These are phyloP conservation scores for Ceratobasidium sp. DNA, from an alignment of 1,284 basidiomycete genomes.

Conservation along the genomic window DNA sequence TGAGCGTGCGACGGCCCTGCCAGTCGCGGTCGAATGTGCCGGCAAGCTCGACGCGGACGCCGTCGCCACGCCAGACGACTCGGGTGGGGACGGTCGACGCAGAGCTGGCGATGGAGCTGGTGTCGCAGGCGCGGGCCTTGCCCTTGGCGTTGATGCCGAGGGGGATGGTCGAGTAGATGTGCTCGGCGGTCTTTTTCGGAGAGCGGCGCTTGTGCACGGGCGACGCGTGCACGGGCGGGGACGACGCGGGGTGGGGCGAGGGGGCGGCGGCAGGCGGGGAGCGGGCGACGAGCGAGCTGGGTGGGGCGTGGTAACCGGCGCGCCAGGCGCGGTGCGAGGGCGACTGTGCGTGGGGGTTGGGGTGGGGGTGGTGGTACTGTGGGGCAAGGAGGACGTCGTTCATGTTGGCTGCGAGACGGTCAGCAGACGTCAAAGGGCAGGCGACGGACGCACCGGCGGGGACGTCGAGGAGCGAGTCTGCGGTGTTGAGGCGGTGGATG, in stretches of 20 bases:
- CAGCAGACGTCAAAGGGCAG: not conserved
- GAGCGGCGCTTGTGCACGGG: slow-evolving; percentile 27
- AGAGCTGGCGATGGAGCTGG: slow-evolving; percentile 46
- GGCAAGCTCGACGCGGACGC: slow-evolving; percentile 67
- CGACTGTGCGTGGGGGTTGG: slow-evolving; percentile 50
- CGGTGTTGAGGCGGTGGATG: slow-evolving; percentile 49
- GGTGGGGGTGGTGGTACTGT: slow-evolving; percentile 57
- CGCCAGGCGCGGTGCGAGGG: slow-evolving; percentile 27
- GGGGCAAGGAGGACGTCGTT: slow-evolving; percentile 50
- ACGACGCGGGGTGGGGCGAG: slow-evolving; percentile 16
- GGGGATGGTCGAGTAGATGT: slow-evolving; percentile 71
- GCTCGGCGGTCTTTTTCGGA: slow-evolving; percentile 59
- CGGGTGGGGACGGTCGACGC: slow-evolving; percentile 60
- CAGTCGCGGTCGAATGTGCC: slow-evolving; percentile 49
- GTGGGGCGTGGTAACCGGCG: slow-evolving; percentile 24
- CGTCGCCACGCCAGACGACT: slow-evolving; percentile 72
- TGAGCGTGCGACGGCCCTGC: slow-evolving; percentile 47
- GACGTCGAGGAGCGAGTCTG: slow-evolving; percentile 52
- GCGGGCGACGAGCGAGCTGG: slow-evolving; percentile 35
- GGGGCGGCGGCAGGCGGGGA: slow-evolving; percentile 26
- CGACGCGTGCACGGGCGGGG: slow-evolving; percentile 7
- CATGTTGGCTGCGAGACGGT: slow-evolving; percentile 42
- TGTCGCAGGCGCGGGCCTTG: slow-evolving; percentile 53
- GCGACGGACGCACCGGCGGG: slow-evolving; percentile 33
- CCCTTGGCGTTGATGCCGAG: slow-evolving; percentile 56